phyloP scores from a whole-genome alignment of 1,139 yeast genomes.

The Hyphopichia fennica region DNA sequence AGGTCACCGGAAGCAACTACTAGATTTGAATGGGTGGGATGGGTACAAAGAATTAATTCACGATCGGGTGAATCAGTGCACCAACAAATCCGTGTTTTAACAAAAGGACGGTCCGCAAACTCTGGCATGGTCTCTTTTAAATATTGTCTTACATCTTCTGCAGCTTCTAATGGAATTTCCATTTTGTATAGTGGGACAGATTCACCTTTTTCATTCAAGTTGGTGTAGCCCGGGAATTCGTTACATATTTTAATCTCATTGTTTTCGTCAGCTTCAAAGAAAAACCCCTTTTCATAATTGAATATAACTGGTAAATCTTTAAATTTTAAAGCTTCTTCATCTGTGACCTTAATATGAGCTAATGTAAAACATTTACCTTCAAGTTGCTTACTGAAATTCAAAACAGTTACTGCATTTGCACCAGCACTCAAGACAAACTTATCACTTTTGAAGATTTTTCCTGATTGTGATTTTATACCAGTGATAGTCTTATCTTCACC shows the following conservation, averaged over 20 bases:
- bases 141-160: slow-evolving; percentile 17
- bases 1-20: slow-evolving; percentile 20
- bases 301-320: slow-evolving; percentile 24
- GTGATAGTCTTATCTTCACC: slow-evolving; percentile 7
- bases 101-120: slow-evolving; percentile 12
- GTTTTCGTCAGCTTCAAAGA: slow-evolving; percentile 22
- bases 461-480: slow-evolving; percentile 12
- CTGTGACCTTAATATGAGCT: slow-evolving; percentile 21
- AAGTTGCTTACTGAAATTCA: slow-evolving; percentile 21
- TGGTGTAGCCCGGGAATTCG: slow-evolving; percentile 18
- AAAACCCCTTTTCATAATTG: slow-evolving; percentile 40
- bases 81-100: slow-evolving; percentile 19
- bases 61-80: slow-evolving; percentile 19
- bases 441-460: slow-evolving; percentile 16
- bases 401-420: slow-evolving; percentile 19
- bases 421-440: slow-evolving; percentile 21
- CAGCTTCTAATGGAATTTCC: slow-evolving; percentile 20
- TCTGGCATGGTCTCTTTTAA: slow-evolving; percentile 17
- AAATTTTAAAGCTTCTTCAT: slow-evolving; percentile 17
- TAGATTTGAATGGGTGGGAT: slow-evolving; percentile 14
- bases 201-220: slow-evolving; percentile 7
- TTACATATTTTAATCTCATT: slow-evolving; percentile 19
- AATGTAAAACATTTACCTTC: slow-evolving; percentile 26
- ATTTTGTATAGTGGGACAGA: slow-evolving; percentile 12
- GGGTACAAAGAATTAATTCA: slow-evolving; percentile 16